A percentile compares a stretch with the other conserved stretches of the same genome.
These are phyloP conservation scores for Bacterosira constricta DNA, from an alignment of 108 stramenopile species.

Conservation along the genomic window DNA sequence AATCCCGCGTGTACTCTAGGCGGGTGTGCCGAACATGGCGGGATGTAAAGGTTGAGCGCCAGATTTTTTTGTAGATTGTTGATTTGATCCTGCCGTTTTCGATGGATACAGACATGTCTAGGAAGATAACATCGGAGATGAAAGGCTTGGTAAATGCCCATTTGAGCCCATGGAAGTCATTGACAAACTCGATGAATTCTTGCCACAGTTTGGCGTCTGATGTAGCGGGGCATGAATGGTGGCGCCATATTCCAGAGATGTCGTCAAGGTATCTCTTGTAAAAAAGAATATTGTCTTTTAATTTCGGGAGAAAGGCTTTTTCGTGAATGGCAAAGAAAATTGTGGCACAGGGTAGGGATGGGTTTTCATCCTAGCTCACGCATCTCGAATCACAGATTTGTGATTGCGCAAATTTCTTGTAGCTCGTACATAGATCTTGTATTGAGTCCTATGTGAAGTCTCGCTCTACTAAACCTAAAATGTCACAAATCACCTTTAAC, in stretches of 20 bases:
- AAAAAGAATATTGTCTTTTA: not conserved
- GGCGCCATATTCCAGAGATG: slow-evolving; percentile 26
- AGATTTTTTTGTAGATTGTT: slow-evolving; percentile 21
- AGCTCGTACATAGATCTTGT: too few species aligned
- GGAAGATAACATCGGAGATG: slow-evolving; percentile 11
- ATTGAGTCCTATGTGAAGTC: too few species aligned
- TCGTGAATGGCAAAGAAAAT: too few species aligned
- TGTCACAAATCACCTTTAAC: too few species aligned
- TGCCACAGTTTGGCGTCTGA: slow-evolving; percentile 9
- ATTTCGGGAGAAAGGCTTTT: too few species aligned
- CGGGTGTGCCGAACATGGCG: slow-evolving; percentile 4
- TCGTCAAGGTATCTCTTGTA: slow-evolving; percentile 40
- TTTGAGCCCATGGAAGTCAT: slow-evolving; percentile 9
- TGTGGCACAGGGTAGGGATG: too few species aligned
- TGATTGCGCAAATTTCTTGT: too few species aligned
- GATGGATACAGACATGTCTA: slow-evolving; percentile 32
- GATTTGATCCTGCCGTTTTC: not conserved
- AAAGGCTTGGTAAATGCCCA: slow-evolving; percentile 8
- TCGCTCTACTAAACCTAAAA: too few species aligned
- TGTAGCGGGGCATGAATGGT: not conserved
- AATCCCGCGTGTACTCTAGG: slow-evolving; percentile 1
- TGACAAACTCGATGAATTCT: slow-evolving; percentile 7
- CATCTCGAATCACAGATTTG: too few species aligned
- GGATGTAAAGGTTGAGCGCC: slow-evolving; percentile 14
- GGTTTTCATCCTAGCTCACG: too few species aligned